Base-by-base conservation (phyloP, 768 basidiomycete genomes). In the Auriculariales sp. region DNA sequence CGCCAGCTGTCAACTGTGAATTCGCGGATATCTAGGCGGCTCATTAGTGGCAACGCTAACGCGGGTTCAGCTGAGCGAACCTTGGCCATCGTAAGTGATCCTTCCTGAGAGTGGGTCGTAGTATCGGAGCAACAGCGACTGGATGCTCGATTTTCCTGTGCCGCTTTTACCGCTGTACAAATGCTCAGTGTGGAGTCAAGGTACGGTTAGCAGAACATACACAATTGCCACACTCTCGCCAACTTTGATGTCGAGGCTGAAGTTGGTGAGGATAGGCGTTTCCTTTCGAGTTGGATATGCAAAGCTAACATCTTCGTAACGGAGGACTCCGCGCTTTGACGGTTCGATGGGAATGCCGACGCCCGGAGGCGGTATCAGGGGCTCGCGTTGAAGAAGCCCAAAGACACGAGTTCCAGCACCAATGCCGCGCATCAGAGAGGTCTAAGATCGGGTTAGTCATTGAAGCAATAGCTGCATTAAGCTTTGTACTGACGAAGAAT, bases 391-490 rank as follows among this genome's bases (percentile, higher is more conserved):
- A 9, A 97, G 70, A 14, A 98, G 77, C 54, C 93, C 90, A 62
- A 98, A 98, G n/a, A 97, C 83, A 19, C 94, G 83, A 0, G 78
- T 75, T 15, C 90, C 89, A 1, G 94, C 93, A 50, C 94, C 94
- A 47, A 97, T 80, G 49, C 89, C 94, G 48, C 90, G 89, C 94
- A 98, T 98, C 49, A 98, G 81, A 33, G 90, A 92, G 9, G 88
- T 77, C 86, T 89, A 54, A 9, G 25, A 27, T 28, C n/a, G 36
- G 28, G 24, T 30, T 17, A 47, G 24, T 53, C 19, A 54, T 55
- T 52, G 39, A 49, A 25, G n/a, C n/a, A n/a, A 55, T 29, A 52
- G 59, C 24, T 33, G 34, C 48, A 52, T 6, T 3, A 46, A 27
- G 33, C 29, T 17, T 17, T 32, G 35, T 28, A 39, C 64, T 53